These are phyloP conservation scores for Melampsora medusae DNA, from an alignment of 1,284 basidiomycete species.

Conservation along the genomic window DNA sequence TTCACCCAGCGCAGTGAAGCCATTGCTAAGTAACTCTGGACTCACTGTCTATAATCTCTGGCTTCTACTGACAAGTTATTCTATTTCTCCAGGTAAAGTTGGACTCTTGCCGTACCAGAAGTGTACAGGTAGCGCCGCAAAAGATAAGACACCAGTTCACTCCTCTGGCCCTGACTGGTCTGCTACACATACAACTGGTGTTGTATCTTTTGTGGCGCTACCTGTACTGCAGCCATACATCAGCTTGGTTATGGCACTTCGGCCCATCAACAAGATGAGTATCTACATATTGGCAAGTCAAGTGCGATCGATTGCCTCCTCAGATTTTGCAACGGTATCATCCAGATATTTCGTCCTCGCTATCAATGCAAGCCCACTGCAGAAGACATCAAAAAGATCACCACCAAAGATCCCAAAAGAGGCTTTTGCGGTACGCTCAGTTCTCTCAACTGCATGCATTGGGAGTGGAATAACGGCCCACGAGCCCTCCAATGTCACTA, in stretches of 20 bases:
- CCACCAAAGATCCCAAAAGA: neutral
- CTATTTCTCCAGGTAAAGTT: neutral
- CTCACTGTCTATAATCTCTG: no score
- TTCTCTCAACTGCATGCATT: slow-evolving; percentile 7
- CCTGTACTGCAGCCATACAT: neutral
- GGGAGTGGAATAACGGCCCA: slow-evolving; percentile 25
- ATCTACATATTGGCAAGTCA: neutral
- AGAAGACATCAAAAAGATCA: neutral
- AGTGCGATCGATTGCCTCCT: neutral
- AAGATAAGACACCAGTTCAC: no score
- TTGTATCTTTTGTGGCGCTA: no score
- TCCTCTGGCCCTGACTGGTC: no score
- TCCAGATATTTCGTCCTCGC: neutral
- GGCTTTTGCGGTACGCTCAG: slow-evolving; percentile 5
- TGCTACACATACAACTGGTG: no score
- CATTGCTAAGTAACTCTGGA: no score
- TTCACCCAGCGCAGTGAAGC: no score
- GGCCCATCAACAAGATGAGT: neutral
- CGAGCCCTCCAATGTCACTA: slow-evolving; percentile 8
- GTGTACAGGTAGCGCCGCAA: no score
- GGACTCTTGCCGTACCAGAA: neutral
- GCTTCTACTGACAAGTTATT: neutral
- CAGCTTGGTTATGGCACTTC: neutral
- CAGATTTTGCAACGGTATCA: neutral
- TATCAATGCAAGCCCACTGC: neutral